Base-by-base conservation (phyloP, 768 basidiomycete genomes). In the Tricholoma furcatifolium region DNA sequence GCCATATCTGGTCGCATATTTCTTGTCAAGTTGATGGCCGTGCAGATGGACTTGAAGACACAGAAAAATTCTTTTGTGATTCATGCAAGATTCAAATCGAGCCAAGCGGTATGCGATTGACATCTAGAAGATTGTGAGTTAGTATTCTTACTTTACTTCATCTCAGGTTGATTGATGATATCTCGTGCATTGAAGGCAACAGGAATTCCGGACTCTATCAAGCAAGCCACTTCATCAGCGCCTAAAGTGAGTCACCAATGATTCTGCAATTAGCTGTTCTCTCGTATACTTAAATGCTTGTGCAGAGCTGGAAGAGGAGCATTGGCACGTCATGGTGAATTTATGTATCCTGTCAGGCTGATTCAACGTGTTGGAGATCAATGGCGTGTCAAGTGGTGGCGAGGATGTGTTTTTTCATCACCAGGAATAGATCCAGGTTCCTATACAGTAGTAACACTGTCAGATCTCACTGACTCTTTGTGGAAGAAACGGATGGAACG, bases 301-400 rank as follows among this genome's bases (percentile, higher is more conserved):
- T 36, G 20, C 40, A 58, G 61, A 34, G 14, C 43, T 1, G 64
- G 65, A 7, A 41, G 59, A 17, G 63, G 63, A 32, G 64, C 60
- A 12, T 49, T 67, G 4, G 44, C 38, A 3, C 36, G 27, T 2
- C 38, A 49, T 24, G 61, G 60, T 2, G 50, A 54, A 1, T 66
- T 58, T 38, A 64, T 60, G 62, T 66, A 68, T 48, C 67, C 63
- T 0, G 63, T 64, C 8, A 59, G 58, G 1, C n/a, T 68, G 0
- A 60, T 68, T 15, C 45, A 58, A 17, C 35, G 42, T 6, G 23
- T 20, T 3, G 35, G 44, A 14, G 15, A 15, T 9, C 15, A 15
- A 10, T 68, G 65, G 62, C 18, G 17, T 3, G 58, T 66, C 1
- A 50, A 50, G 30, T 64, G 61, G 50, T 55, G 49, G 47, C 27